Evolutionary conservation across 768 basidiomycete genomes (phyloP), one percentile per base, ranked within the genome.

Genomic region (Lactifluus echinatus): DNA sequence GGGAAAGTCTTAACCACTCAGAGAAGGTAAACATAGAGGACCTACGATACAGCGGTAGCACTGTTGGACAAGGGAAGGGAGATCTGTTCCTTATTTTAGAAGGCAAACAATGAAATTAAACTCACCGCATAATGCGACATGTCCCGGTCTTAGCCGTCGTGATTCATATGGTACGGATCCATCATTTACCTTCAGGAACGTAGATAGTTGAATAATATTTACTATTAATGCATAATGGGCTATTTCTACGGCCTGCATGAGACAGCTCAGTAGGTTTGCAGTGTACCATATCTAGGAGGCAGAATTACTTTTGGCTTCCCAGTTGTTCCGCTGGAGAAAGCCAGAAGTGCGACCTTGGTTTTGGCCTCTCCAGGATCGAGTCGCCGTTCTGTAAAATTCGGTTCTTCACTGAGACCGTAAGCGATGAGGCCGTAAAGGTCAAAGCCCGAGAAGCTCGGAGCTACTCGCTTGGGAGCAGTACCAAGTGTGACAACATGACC

Each of bases 291-390:
- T 37, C 26, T 17, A 60, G 19, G 43, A 26, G 43, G 42, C 24
- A 14, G 37, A 6, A 21, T 31, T 31, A 68, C 67, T 51, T 68
- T 67, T 26, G 68, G 73, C 66, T 69, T 71, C 67, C 85, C 85
- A 12, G 85, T 88, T 21, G 87, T 88, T 8, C 86, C 87, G 57
- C 84, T 86, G 1, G 85, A 87, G 63, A 88, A 85, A 53, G 75
- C 79, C 53, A 87, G 70, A 63, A 87, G 80, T 2, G 86, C 86
- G 11, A 87, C 57, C 42, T 79, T 77, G 17, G 71, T 78, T 63
- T 76, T 81, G n/a, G 76, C 80, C 67, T 85, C 84, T 12, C 83
- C 85, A 14, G 75, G 74, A 26, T 65, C 60, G 43, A 86, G 72
- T 31, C 65, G 71, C 17, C 71, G 68, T 50, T 84, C 79, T 19